Evolutionary conservation across 1,284 basidiomycete species (phyloP).

Genomic region (Trametes pubescens): DNA sequence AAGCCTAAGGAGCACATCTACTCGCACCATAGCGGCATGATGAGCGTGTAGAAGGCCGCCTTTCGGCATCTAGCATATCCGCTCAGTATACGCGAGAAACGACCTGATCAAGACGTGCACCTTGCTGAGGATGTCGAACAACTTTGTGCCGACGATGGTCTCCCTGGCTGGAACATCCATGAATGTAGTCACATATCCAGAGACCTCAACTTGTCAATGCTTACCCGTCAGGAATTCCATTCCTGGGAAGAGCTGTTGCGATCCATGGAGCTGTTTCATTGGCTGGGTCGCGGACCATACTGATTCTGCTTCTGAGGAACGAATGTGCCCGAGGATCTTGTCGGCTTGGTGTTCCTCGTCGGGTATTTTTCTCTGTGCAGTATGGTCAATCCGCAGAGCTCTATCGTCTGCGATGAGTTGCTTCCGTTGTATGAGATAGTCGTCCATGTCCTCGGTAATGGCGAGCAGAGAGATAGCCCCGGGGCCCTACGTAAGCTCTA

Average conservation of each 20-base stretch:
- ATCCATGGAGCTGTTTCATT: conserved; percentile 20
- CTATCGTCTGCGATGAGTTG: conserved; percentile 60
- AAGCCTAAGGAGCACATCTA: conserved; percentile 55
- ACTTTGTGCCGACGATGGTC: conserved; percentile 63
- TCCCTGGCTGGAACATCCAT: conserved; percentile 52
- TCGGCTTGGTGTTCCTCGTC: conserved; percentile 60
- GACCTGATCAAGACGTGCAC: conserved; percentile 38
- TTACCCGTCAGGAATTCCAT: conserved; percentile 77
- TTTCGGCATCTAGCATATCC: conserved; percentile 71
- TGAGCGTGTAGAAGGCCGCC: conserved; percentile 78
- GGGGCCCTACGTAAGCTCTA: too few relatives aligned
- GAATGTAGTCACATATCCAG: neutral
- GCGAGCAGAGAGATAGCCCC: neutral
- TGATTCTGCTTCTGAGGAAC: conserved; percentile 56
- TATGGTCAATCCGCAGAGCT: conserved; percentile 50
- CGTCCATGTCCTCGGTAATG: conserved; percentile 26
- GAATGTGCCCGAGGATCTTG: conserved; percentile 58
- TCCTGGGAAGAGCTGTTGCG: conserved; percentile 66
- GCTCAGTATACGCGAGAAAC: neutral
- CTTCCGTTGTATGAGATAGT: conserved; percentile 52
- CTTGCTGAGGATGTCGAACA: conserved; percentile 69
- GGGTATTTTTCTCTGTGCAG: conserved; percentile 39
- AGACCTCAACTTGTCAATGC: neutral
- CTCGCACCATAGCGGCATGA: conserved; percentile 72
- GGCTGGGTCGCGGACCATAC: conserved; percentile 59